Evolutionary conservation across 192 early-diverging fungal genomes (phyloP), one percentile per base, ranked within the genome.

Genomic region (Coemansia sp.): DNA sequence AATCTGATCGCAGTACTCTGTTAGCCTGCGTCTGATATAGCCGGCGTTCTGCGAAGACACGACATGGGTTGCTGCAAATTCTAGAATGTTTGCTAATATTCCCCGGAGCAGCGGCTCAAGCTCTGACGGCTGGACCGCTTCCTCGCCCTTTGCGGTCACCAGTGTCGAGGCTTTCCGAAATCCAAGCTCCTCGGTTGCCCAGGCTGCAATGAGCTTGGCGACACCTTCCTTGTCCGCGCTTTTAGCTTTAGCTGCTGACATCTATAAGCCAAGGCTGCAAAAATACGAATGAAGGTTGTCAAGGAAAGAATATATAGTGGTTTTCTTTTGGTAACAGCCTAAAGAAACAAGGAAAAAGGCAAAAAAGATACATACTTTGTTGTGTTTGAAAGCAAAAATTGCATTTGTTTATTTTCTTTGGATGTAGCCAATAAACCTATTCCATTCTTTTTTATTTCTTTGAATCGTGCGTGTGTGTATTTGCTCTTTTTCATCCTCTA

Each of bases 131-230:
- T 55, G 39, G 41, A 83, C 57, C 44, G 65, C 68, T 57, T 83
- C 81, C 44, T 83, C 76, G 60, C 81, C 81, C 33, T 71, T 68
- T 36, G 81, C 71, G 0, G 72, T 69, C 20, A 83, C 81, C 12
- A 83, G 70, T 8, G 81, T 78, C 10, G 76, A 64, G 26, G 43
- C 43, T 41, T 72, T 75, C 23, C 81, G 62, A 35, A 78, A 83
- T 21, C 81, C 81, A 14, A 83, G 76, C 58, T 78, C 81, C 15
- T 75, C 21, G 5, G 72, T 83, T 16, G 81, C 81, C 81, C 81
- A 83, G 30, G 61, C 55, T 12, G 76, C 71, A 43, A 83, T 63
- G 14, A 64, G 63, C 49, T 61, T 52, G 33, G 79, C 79, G 12
- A 45, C 48, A 38, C 73, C 68, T 16, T 64, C 39, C 56, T 82